phyloP scores from a whole-genome alignment of 2,329 filamentous ascomycete species.

The Knoxdaviesia proteae region DNA sequence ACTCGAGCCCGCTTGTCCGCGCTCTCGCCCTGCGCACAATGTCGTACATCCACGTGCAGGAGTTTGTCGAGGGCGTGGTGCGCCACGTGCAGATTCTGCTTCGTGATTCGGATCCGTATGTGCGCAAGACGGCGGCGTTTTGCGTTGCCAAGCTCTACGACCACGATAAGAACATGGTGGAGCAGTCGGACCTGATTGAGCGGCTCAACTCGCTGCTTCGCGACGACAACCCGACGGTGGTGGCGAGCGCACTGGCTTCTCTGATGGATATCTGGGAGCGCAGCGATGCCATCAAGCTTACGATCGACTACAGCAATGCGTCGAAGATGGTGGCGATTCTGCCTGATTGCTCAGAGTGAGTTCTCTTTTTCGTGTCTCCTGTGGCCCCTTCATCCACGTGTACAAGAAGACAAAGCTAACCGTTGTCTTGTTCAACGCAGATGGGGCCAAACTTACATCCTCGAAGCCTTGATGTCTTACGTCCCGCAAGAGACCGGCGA shows the following conservation, averaged over 20 bases:
- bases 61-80: constrained; percentile 84
- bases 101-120: constrained; percentile 77
- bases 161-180: constrained; percentile 77
- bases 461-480: constrained; percentile 95
- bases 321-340: constrained; percentile 96
- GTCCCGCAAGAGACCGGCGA: constrained; percentile 81
- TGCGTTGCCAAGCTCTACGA: constrained; percentile 96
- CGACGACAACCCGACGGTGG: constrained; percentile 93
- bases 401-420: constrained; percentile 3
- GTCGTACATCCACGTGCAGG: constrained; percentile 89
- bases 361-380: constrained; percentile 5
- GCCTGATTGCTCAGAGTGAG: constrained; percentile 89
- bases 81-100: constrained; percentile 67
- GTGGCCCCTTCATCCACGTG: not conserved
- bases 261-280: constrained; percentile 98
- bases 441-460: constrained; percentile 97
- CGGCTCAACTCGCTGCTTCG: constrained; percentile 71
- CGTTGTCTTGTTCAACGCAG: constrained; percentile 19
- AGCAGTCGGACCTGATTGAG: constrained; percentile 80
- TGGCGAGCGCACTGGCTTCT: constrained; percentile 76
- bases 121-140: constrained; percentile 90
- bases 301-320: constrained; percentile 91
- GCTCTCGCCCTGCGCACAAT: constrained; percentile 85
- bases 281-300: constrained; percentile 92
- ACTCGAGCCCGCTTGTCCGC: constrained; percentile 76